Base-by-base conservation (phyloP, 371 early-diverging fungal genomes). In the Coemansia sp. region DNA sequence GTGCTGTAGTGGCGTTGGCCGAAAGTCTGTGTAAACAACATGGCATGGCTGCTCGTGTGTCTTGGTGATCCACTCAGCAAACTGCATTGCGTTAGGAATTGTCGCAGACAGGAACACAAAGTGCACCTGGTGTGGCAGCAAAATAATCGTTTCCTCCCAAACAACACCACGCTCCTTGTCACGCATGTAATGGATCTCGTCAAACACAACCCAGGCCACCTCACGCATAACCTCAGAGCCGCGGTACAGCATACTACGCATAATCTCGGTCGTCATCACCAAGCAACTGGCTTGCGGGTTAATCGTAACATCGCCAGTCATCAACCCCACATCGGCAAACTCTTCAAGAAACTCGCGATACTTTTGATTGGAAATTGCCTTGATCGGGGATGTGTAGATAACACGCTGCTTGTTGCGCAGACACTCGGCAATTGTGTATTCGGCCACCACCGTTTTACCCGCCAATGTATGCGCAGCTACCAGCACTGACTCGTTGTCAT, bases 191-290 rank as follows among this genome's bases (percentile, higher is more conserved):
- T 99, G 99, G 61, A 99, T 92, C 86, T 99, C 99, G 80, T 99
- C 99, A 84, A 95, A 99, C 29, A 99, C 88, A 34, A 99, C 95
- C 99, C 99, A 99, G 8, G 97, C 92, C 5, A 99, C 96, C 83
- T 99, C 99, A 66, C 99, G 90, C 85, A 99, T 93, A 51, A 99
- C 86, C 73, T 99, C 99, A 29, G 93, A 94, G 22, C 99, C 99
- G 45, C 96, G 90, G 80, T 99, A 99, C 29, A 99, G 87, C 99
- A 99, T 99, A 66, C 93, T 92, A 58, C 99, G 81, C 62, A 99
- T 82, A 90, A 99, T 99, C 84, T 99, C 99, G 0, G 99, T 99
- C 0, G 99, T 99, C 99, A 99, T 99, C 21, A 99, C 99, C 57
- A 99, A 78, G 74, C 98, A 98, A 6, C 93, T 91, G 5, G 99